Conservation (phyloP, 1,284 basidiomycete genomes). For the Ceratobasidium sp. region DNA sequence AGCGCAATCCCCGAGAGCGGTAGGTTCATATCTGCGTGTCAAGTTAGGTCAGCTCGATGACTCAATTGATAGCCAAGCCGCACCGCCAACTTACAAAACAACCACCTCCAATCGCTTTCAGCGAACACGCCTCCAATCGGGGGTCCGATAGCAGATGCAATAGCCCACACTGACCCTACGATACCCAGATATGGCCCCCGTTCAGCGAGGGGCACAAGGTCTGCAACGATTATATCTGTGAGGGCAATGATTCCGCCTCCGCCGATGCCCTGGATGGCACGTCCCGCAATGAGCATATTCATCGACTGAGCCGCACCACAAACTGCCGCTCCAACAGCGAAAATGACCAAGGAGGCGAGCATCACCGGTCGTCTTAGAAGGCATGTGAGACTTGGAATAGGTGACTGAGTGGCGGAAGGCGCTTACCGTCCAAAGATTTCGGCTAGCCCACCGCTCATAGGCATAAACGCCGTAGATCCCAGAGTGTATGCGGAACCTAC, state of each 20-base stretch:
- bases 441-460: conserved; percentile 52
- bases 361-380: conserved; percentile 54
- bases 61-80: background rate
- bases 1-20: conserved; percentile 57
- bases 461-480: conserved; percentile 56
- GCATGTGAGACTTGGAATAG: conserved; percentile 47
- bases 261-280: conserved; percentile 61
- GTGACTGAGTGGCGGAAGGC: conserved; percentile 41
- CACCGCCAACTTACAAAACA: conserved; percentile 55
- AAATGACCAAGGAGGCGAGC: conserved; percentile 55
- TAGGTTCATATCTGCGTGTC: conserved; percentile 61
- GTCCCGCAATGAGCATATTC: conserved; percentile 58
- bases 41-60: too few species aligned
- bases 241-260: conserved; percentile 61
- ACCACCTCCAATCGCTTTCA: conserved; percentile 56
- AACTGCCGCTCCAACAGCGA: conserved; percentile 60
- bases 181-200: conserved; percentile 57
- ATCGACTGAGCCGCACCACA: conserved; percentile 59
- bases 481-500: conserved; percentile 55
- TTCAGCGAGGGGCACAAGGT: conserved; percentile 60
- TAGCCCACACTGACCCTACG: conserved; percentile 53
- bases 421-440: conserved; percentile 56
- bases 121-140: conserved; percentile 57
- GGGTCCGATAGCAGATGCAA: conserved; percentile 55
- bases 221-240: conserved; percentile 59